These are phyloP conservation scores for barley (Hordeum vulgare) DNA, from an alignment of 176 grass and related monocot species.

Conservation along the genomic window MorexV3_pseudomolecules_assembly NC_058521.1:10281000-10281499, in stretches of 20 bases:
- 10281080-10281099: not conserved
- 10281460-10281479: not conserved
- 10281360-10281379: not conserved
- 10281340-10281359: not conserved
- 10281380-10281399: not conserved
- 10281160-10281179: conserved; percentile 86
- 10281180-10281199: conserved; percentile 86
- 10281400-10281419: not conserved
- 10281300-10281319: not conserved
- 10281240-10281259: conserved; percentile 12
- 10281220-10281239: not conserved
- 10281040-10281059: conserved; percentile 71
- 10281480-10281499: not conserved
- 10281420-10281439: not conserved
- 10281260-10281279: not conserved
- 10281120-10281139: not conserved
- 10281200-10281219: conserved; percentile 83
- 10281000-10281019: conserved; percentile 70
- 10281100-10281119: not conserved
- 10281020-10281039: conserved; percentile 88
- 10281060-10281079: conserved; percentile 93
- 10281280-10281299: not conserved
- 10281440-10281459: not conserved
- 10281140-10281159: conserved; percentile 62
- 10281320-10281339: not conserved